phyloP scores from a whole-genome alignment of 2,329 filamentous ascomycete species.

The Xylariaceae sp. region DNA sequence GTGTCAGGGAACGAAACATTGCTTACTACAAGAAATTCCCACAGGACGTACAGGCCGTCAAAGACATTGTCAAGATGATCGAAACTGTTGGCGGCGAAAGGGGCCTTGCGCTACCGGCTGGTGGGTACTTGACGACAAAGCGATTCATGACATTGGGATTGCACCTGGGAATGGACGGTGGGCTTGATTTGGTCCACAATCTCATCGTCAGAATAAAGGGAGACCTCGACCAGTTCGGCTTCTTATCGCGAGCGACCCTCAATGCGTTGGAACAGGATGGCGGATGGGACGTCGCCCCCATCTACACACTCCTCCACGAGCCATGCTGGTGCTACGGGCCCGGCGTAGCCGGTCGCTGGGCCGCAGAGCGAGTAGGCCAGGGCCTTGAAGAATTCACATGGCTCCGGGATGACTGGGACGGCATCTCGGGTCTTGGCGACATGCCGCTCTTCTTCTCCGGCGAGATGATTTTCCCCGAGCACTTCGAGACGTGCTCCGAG shows the following conservation, averaged over 20 bases:
- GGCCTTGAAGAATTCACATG: slow-evolving; percentile 45
- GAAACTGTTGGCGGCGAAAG: slow-evolving; percentile 46
- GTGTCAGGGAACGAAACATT: slow-evolving; percentile 65
- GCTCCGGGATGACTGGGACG: slow-evolving; percentile 41
- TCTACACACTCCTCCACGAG: slow-evolving; percentile 87
- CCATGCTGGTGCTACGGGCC: slow-evolving; percentile 74
- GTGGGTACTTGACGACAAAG: slow-evolving; percentile 65
- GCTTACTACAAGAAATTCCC: slow-evolving; percentile 83
- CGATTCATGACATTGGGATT: slow-evolving; percentile 76
- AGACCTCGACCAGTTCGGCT: slow-evolving; percentile 72
- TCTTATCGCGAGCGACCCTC: slow-evolving; percentile 67
- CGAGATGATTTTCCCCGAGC: slow-evolving; percentile 86
- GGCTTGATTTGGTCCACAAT: slow-evolving; percentile 68
- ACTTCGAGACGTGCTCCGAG: slow-evolving; percentile 76
- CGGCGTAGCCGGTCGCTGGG: slow-evolving; percentile 64
- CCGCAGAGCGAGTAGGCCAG: slow-evolving; percentile 60
- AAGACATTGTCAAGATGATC: slow-evolving; percentile 61
- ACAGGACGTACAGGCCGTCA: slow-evolving; percentile 66
- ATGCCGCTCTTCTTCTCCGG: slow-evolving; percentile 73
- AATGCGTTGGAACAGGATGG: slow-evolving; percentile 61
- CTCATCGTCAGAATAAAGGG: slow-evolving; percentile 63
- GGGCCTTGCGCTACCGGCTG: slow-evolving; percentile 59
- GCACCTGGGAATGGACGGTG: slow-evolving; percentile 71
- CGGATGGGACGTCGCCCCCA: slow-evolving; percentile 67
- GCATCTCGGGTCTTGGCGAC: slow-evolving; percentile 35